Percentiles rank a stretch among this genome's conserved stretches.
phyloP scores from a whole-genome alignment of 2,329 filamentous ascomycete genomes.

The Fusarium albosuccineum region DNA sequence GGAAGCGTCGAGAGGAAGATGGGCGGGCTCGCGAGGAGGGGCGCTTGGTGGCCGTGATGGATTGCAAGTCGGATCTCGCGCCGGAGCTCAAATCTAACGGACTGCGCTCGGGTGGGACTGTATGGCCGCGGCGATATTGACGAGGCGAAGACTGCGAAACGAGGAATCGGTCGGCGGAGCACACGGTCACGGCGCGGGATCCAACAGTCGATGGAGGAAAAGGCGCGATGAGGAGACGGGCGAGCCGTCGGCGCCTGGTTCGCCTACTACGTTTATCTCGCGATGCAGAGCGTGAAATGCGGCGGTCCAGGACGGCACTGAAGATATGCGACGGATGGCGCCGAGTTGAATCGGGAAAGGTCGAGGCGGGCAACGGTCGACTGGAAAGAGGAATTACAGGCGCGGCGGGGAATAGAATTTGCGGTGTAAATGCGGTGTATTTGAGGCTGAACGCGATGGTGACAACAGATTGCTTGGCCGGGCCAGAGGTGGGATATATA shows the following conservation, averaged over 20 bases:
- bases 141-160: slow-evolving; percentile 9
- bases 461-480: slow-evolving; percentile 14
- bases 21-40: slow-evolving; percentile 18
- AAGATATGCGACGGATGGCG: slow-evolving; percentile 2
- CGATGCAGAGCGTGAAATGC: slow-evolving; percentile 8
- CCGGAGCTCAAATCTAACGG: slow-evolving; percentile 14
- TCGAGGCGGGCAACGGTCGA: slow-evolving; percentile 21
- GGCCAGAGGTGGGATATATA: slow-evolving; percentile 19
- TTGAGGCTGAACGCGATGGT: slow-evolving; percentile 25
- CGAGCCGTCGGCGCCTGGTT: slow-evolving; percentile 11
- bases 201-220: slow-evolving; percentile 4
- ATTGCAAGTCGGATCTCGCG: slow-evolving; percentile 24
- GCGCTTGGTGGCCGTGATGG: slow-evolving; percentile 22
- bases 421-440: slow-evolving; percentile 37
- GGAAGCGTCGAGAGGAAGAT: slow-evolving; percentile 22
- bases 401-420: slow-evolving; percentile 26
- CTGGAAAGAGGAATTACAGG: slow-evolving; percentile 20
- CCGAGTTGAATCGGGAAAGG: not conserved
- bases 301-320: slow-evolving; percentile 11
- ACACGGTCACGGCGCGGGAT: slow-evolving; percentile 4
- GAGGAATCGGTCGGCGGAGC: slow-evolving; percentile 7
- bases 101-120: slow-evolving; percentile 9
- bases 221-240: slow-evolving; percentile 7
- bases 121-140: slow-evolving; percentile 5
- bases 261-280: slow-evolving; percentile 21